Base-by-base conservation (phyloP, 2,329 filamentous ascomycete species). In the Phymatotrichopsis omnivora region DNA sequence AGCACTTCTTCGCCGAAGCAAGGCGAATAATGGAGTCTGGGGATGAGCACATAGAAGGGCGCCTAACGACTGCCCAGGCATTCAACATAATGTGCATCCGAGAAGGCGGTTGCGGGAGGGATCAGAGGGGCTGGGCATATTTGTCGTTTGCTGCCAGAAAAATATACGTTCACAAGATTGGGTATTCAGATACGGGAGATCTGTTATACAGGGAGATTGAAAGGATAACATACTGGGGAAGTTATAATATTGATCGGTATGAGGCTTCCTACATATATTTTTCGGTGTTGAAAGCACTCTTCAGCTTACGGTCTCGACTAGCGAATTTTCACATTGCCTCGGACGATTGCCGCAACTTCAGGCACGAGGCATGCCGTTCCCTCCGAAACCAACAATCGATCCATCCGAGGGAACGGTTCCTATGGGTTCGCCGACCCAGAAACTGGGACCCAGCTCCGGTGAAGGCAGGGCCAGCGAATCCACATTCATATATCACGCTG, bases 101-200 rank as follows among this genome's bases (percentile, higher is more conserved):
- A 50, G 91, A 98, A 67, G 91, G 89, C 2, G 91, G 91, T 1
- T 96, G 89, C 62, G 89, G 85, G 0, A 75, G 89, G 31, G 91
- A 96, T 65, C 85, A 85, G 29, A 93, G 91, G 63, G 91, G 91
- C 1, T 98, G 91, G 91, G 86, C 95, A 3, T 96, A 96, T 63
- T 94, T n/a, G n/a, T n/a, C n/a, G n/a, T n/a, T n/a, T n/a, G n/a
- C n/a, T n/a, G n/a, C n/a, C n/a, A n/a, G n/a, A n/a, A n/a, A n/a
- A n/a, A n/a, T n/a, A n/a, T n/a, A n/a, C n/a, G n/a, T n/a, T n/a
- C n/a, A n/a, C 85, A 58, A 89, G 91, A 38, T 95, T 98, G 84
- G 91, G 84, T 59, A 96, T 98, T 62, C 80, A 91, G 33, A 96
- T 98, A 89, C 87, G 0, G 83, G 82, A 62, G 91, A 98, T 58